Percentiles rank a stretch among this genome's conserved stretches.
phyloP scores from a whole-genome alignment of 2,329 filamentous ascomycete genomes.

The Lachnellula suecica region DNA sequence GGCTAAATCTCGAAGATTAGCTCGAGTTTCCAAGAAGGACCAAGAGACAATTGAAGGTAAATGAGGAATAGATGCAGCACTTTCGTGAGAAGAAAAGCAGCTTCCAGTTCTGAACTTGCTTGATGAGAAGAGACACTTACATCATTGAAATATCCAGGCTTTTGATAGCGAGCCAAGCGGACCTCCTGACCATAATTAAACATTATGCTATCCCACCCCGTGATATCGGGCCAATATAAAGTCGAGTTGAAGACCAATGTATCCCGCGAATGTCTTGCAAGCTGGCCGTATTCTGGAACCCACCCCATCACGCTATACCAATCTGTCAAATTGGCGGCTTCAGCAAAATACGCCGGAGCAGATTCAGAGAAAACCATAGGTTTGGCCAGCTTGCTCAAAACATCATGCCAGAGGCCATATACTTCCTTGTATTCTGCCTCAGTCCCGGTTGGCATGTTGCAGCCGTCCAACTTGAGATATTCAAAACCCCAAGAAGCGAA shows the following conservation, averaged over 20 bases:
- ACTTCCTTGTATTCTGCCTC: slow-evolving; percentile 41
- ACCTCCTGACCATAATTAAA: slow-evolving; percentile 44
- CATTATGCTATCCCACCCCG: slow-evolving; percentile 45
- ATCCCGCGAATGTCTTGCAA: slow-evolving; percentile 35
- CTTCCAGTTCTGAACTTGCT: background rate
- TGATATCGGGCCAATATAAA: slow-evolving; percentile 26
- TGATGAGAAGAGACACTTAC: too few species aligned
- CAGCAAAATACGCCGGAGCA: slow-evolving; percentile 51
- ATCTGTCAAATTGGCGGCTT: slow-evolving; percentile 38
- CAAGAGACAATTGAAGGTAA: too few species aligned
- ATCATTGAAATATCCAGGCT: slow-evolving; percentile 38
- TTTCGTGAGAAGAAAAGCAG: background rate
- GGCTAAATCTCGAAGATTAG: too few species aligned
- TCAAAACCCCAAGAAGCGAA: slow-evolving; percentile 57
- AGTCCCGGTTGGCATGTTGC: slow-evolving; percentile 38
- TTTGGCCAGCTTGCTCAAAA: slow-evolving; percentile 27
- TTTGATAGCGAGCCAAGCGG: slow-evolving; percentile 30
- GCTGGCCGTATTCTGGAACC: slow-evolving; percentile 36
- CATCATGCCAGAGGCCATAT: slow-evolving; percentile 40
- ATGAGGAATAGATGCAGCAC: background rate
- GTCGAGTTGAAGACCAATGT: slow-evolving; percentile 27
- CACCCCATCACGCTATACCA: slow-evolving; percentile 47
- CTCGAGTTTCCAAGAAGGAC: too few species aligned
- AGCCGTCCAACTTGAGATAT: slow-evolving; percentile 61
- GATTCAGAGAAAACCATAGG: slow-evolving; percentile 36